phyloP scores from a whole-genome alignment of 1,284 basidiomycete genomes.

The Trichosporon inkin region DNA sequence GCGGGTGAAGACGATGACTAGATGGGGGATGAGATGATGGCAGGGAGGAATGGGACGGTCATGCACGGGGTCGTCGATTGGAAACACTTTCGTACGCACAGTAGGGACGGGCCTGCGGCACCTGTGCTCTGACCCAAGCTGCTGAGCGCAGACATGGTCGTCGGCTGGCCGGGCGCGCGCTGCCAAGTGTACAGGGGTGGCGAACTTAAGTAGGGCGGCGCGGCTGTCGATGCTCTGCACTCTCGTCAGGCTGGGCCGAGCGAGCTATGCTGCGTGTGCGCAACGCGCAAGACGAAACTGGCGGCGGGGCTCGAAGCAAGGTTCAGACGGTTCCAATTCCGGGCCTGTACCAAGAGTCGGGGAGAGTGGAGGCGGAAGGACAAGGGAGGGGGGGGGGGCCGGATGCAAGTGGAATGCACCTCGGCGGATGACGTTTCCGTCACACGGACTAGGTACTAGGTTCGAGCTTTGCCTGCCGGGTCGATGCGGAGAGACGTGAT shows the following conservation, averaged over 20 bases:
- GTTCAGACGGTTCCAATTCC: too few species aligned
- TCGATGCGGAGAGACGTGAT: too few species aligned
- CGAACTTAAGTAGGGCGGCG: not conserved
- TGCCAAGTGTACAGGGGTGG: not conserved
- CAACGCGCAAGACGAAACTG: too few species aligned
- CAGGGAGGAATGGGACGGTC: not conserved
- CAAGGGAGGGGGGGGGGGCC: too few species aligned
- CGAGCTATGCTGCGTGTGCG: too few species aligned
- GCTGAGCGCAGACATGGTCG: constrained; percentile 6
- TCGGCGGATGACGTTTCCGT: too few species aligned
- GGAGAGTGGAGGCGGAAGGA: too few species aligned
- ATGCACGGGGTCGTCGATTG: not conserved
- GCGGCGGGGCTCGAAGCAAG: too few species aligned
- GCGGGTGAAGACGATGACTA: not conserved
- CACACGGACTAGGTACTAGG: too few species aligned
- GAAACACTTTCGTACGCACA: not conserved
- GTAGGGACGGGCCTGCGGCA: constrained; percentile 1
- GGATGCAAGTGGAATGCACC: too few species aligned
- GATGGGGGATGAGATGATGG: constrained; percentile 3
- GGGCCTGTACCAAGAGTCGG: too few species aligned
- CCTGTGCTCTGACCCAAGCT: not conserved
- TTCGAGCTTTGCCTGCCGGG: too few species aligned
- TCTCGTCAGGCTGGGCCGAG: not conserved
- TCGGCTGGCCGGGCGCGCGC: not conserved
- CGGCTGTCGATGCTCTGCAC: not conserved